phyloP scores from a whole-genome alignment of 2,329 filamentous ascomycete species.

The Fusarium sp. region DNA sequence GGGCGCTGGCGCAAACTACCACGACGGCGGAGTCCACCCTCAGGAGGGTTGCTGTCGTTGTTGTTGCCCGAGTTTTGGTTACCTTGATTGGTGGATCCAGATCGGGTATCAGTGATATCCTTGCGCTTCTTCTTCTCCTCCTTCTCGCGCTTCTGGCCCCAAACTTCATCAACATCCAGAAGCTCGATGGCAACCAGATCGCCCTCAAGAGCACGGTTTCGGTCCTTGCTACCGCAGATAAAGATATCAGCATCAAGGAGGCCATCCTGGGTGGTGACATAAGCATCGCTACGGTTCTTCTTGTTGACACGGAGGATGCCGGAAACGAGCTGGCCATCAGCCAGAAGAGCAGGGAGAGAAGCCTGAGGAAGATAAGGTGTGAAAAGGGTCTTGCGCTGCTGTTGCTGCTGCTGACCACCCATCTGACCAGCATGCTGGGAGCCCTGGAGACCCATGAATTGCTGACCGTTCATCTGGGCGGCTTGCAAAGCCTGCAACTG shows the following conservation, averaged over 20 bases:
- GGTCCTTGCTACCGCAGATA: constrained; percentile 98
- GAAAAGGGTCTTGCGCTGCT: constrained; percentile 98
- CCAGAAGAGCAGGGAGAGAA: constrained; percentile 88
- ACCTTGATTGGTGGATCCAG: constrained; percentile 79
- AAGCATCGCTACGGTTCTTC: constrained; percentile 98
- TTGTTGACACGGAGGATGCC: constrained; percentile 99
- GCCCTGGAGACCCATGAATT: constrained; percentile 74
- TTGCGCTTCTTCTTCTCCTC: constrained; percentile 99
- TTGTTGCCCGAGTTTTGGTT: constrained; percentile 73
- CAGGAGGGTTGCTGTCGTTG: constrained; percentile 73
- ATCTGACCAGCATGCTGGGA: constrained; percentile 80
- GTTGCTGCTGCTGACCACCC: constrained; percentile 78
- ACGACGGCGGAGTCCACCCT: constrained; percentile 90
- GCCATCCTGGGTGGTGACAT: constrained; percentile 91
- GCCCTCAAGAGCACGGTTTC: constrained; percentile 95
- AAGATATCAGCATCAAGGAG: constrained; percentile 97
- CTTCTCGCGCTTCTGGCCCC: constrained; percentile 98
- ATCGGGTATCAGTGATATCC: constrained; percentile 93
- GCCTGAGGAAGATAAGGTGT: constrained; percentile 97
- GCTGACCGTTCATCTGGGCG: constrained; percentile 83
- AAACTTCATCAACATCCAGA: constrained; percentile 97
- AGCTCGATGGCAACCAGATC: constrained; percentile 96
- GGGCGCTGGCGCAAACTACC: constrained; percentile 96
- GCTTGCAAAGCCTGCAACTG: constrained; percentile 94
- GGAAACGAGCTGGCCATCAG: constrained; percentile 93